phyloP scores from a whole-genome alignment of 176 grass and related monocot genomes.

The Musa acuminata region DNA sequence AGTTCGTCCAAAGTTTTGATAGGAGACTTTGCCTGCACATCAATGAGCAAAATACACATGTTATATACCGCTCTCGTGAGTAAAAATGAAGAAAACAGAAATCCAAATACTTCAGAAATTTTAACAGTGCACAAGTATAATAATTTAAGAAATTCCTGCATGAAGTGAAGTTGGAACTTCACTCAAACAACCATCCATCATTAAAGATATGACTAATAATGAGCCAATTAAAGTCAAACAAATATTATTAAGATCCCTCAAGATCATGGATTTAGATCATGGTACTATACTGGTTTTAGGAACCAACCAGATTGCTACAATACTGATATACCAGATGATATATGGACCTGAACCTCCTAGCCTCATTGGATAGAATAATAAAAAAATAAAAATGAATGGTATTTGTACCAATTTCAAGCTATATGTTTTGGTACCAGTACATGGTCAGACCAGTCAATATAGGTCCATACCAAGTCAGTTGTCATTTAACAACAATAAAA shows the following conservation, averaged over 20 bases:
- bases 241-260: neutral
- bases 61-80: neutral
- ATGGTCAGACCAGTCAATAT: too few species aligned
- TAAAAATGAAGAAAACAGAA: neutral
- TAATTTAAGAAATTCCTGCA: neutral
- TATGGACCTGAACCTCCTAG: too few species aligned
- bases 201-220: neutral
- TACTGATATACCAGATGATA: too few species aligned
- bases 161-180: neutral
- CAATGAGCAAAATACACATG: neutral
- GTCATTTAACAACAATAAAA: neutral
- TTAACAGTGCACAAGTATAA: neutral
- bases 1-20: slow-evolving; percentile 85
- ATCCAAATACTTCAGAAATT: neutral
- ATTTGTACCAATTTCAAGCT: too few species aligned
- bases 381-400: too few species aligned
- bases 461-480: too few species aligned
- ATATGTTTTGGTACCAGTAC: too few species aligned
- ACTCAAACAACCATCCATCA: neutral
- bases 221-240: neutral
- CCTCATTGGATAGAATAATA: too few species aligned
- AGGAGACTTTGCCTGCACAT: slow-evolving; percentile 81
- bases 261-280: neutral
- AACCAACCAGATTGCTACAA: too few species aligned
- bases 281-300: too few species aligned